phyloP scores from a whole-genome alignment of 345 rosid species.

The Angophora floribunda region DNA sequence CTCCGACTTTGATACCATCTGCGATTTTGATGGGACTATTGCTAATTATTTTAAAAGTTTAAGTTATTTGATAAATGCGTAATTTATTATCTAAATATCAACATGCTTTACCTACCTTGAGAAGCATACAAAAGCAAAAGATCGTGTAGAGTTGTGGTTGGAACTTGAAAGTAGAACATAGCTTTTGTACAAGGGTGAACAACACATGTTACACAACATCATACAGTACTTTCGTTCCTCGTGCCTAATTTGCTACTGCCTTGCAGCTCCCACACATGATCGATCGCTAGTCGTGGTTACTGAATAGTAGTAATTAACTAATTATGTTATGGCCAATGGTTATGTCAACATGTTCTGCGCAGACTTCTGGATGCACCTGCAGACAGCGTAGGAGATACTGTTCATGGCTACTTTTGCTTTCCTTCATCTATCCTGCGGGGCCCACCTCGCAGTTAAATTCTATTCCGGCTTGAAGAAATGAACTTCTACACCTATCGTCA shows the following conservation, averaged over 20 bases:
- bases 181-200: not conserved
- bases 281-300: not conserved
- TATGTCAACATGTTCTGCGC: not conserved
- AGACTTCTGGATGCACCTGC: not conserved
- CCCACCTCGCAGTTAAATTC: not conserved
- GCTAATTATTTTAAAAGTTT: no score
- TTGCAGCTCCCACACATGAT: not conserved
- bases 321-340: not conserved
- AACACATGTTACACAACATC: not conserved
- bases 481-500: constrained; percentile 27
- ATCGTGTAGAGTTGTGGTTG: not conserved
- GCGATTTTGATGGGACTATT: no score
- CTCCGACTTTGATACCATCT: no score
- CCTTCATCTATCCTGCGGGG: not conserved
- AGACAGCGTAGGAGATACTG: not conserved
- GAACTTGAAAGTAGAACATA: not conserved
- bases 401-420: not conserved
- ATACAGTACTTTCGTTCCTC: not conserved
- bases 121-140: not conserved
- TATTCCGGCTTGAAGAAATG: constrained; percentile 46
- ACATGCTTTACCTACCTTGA: not conserved
- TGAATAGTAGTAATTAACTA: not conserved
- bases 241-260: not conserved
- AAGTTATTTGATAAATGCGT: no score
- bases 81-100: no score